Conservation (phyloP, 2,329 filamentous ascomycete genomes). For the Huntiella decipiens region DNA sequence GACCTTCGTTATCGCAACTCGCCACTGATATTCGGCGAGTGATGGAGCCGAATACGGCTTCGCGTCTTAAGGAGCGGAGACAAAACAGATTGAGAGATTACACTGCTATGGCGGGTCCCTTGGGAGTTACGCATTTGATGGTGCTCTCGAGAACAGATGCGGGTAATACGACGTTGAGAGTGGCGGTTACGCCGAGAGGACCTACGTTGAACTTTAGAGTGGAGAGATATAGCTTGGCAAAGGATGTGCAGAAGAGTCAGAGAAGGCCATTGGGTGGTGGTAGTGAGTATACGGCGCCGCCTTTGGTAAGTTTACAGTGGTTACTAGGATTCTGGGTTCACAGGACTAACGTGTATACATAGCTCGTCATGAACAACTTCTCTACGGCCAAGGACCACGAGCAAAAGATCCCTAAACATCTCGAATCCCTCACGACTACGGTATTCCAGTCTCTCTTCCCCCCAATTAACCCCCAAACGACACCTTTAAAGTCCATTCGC, state of each 20-base stretch:
- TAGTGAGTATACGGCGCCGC: slow-evolving; percentile 71
- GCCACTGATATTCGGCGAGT: slow-evolving; percentile 79
- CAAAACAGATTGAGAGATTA: slow-evolving; percentile 83
- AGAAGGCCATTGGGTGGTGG: slow-evolving; percentile 65
- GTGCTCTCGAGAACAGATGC: slow-evolving; percentile 79
- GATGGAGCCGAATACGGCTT: slow-evolving; percentile 91
- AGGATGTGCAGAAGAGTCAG: slow-evolving; percentile 70
- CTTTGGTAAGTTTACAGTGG: slow-evolving; percentile 37
- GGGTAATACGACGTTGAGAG: slow-evolving; percentile 80
- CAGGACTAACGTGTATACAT: background rate
- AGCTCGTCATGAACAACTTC: slow-evolving; percentile 98
- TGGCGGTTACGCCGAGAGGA: slow-evolving; percentile 73
- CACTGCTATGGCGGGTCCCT: slow-evolving; percentile 80
- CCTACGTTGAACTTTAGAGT: slow-evolving; percentile 89
- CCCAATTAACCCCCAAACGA: slow-evolving; percentile 80
- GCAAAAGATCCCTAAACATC: slow-evolving; percentile 70
- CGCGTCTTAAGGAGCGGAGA: slow-evolving; percentile 71
- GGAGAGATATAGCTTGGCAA: slow-evolving; percentile 83
- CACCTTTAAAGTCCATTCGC: slow-evolving; percentile 78
- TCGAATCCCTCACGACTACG: slow-evolving; percentile 80
- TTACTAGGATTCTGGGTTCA: background rate
- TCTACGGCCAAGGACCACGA: slow-evolving; percentile 39
- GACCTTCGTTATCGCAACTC: slow-evolving; percentile 75
- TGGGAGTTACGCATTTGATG: slow-evolving; percentile 82
- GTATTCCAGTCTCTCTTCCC: slow-evolving; percentile 95